These are phyloP conservation scores for Sporothrix schenckii DNA, from an alignment of 2,329 filamentous ascomycete genomes.

Conservation along the genomic window DNA sequence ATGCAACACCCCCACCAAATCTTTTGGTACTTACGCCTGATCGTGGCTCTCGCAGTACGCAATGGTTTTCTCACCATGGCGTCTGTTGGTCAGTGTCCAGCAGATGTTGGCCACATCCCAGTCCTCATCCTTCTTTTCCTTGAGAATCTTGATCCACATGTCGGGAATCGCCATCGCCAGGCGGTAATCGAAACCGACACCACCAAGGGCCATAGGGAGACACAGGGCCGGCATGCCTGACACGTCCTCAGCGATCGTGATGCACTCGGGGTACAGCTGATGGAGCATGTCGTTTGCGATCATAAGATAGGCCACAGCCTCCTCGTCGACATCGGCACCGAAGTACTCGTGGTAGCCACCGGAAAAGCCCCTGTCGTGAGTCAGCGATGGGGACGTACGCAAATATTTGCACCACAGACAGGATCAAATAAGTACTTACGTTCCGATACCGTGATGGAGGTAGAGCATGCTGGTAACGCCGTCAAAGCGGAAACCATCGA, in stretches of 20 bases:
- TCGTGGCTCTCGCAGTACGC: slow-evolving; percentile 97
- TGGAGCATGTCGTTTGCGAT: slow-evolving; percentile 96
- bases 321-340: slow-evolving; percentile 83
- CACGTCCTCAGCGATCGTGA: slow-evolving; percentile 95
- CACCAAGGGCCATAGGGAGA: slow-evolving; percentile 79
- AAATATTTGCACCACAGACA: not conserved
- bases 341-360: slow-evolving; percentile 99
- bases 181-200: slow-evolving; percentile 95
- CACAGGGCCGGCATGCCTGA: slow-evolving; percentile 99
- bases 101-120: slow-evolving; percentile 89
- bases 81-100: slow-evolving; percentile 86
- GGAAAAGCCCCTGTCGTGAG: slow-evolving; percentile 74
- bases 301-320: slow-evolving; percentile 93
- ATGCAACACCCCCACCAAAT: not conserved
- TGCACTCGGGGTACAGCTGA: slow-evolving; percentile 79
- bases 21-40: slow-evolving; percentile 72
- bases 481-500: slow-evolving; percentile 97
- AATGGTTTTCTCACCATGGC: slow-evolving; percentile 97
- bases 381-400: not conserved
- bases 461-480: slow-evolving; percentile 99
- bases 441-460: slow-evolving; percentile 92
- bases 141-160: slow-evolving; percentile 98
- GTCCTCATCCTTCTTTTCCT: slow-evolving; percentile 85
- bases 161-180: slow-evolving; percentile 97
- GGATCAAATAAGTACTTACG: slow-evolving; percentile 59